A percentile compares a stretch with the other conserved stretches of the same genome.
These are phyloP conservation scores for Psophocarpus tetragonolobus DNA, from an alignment of 306 rosid genomes.

Conservation along the genomic window DNA sequence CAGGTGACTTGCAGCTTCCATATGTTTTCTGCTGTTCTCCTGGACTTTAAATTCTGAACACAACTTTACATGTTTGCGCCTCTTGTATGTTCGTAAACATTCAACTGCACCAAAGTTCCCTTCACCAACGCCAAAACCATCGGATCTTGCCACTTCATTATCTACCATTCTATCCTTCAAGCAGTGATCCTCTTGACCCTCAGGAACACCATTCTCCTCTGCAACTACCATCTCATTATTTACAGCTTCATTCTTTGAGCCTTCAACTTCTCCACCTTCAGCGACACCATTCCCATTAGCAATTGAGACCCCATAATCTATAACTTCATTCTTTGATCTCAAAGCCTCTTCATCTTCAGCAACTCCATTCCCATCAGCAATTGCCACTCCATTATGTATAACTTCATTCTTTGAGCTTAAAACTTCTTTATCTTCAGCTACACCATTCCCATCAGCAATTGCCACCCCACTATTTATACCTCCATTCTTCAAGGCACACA, in stretches of 20 bases:
- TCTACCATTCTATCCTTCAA: constrained; percentile 41
- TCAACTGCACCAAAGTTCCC: constrained; percentile 43
- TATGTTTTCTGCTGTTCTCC: constrained; percentile 43
- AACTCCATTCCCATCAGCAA: constrained; percentile 34
- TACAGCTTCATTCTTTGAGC: constrained; percentile 20
- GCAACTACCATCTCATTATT: constrained; percentile 37
- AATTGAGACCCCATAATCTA: constrained; percentile 39
- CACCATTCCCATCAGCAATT: constrained; percentile 29
- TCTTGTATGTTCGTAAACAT: constrained; percentile 69
- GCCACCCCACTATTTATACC: constrained; percentile 35
- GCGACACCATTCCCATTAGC: constrained; percentile 33
- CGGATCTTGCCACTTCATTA: constrained; percentile 36
- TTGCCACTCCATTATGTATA: constrained; percentile 33
- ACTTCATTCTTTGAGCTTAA: constrained; percentile 12
- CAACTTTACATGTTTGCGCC: constrained; percentile 64
- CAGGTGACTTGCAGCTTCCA: constrained; percentile 45
- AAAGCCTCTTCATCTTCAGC: constrained; percentile 32
- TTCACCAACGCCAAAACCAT: constrained; percentile 39
- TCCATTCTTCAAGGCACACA: neutral
- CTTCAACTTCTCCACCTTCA: constrained; percentile 31
- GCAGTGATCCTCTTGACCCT: constrained; percentile 26
- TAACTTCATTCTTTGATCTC: constrained; percentile 20
- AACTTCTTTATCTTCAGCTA: constrained; percentile 30
- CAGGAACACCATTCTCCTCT: constrained; percentile 29
- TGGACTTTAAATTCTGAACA: constrained; percentile 48